Conservation (phyloP, 768 basidiomycete genomes). For the Tylopilus cervinicoccineus region DNA sequence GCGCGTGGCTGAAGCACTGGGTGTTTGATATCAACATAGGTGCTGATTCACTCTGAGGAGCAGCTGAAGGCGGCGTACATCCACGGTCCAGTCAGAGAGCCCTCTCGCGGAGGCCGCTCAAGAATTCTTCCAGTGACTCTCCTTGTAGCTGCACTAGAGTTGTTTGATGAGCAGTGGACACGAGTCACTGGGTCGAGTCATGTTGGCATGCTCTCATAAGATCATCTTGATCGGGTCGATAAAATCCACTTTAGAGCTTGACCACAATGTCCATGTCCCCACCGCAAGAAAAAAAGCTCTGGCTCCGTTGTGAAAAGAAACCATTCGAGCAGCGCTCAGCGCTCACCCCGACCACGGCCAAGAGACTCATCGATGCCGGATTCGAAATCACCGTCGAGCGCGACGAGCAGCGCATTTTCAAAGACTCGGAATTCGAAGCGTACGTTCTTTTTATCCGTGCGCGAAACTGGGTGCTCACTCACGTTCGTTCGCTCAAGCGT, state of each 20-base stretch:
- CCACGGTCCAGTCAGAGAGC: too few relatives aligned
- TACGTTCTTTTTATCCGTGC: slow-evolving; percentile 42
- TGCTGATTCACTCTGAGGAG: too few relatives aligned
- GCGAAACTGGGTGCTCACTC: too few relatives aligned
- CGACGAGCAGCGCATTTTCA: slow-evolving; percentile 91
- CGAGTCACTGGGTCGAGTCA: neutral
- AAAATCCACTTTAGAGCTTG: neutral
- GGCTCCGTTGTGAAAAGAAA: slow-evolving; percentile 98
- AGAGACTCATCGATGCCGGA: slow-evolving; percentile 81
- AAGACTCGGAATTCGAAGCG: slow-evolving; percentile 90
- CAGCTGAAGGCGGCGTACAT: too few relatives aligned
- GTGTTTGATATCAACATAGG: too few relatives aligned
- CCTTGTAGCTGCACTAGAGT: too few relatives aligned
- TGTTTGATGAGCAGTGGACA: too few relatives aligned
- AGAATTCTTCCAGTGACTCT: too few relatives aligned
- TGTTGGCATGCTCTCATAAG: too few relatives aligned
- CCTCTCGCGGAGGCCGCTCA: too few relatives aligned
- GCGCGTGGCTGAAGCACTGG: too few relatives aligned
- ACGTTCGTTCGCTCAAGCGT: slow-evolving; percentile 46
- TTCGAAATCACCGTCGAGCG: slow-evolving; percentile 91
- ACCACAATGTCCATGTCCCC: neutral
- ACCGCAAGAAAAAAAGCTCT: slow-evolving; percentile 45
- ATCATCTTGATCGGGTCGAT: neutral
- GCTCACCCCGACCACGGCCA: slow-evolving; percentile 88
- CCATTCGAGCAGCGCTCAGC: slow-evolving; percentile 91